Evolutionary conservation across 2,329 filamentous ascomycete genomes (phyloP), one percentile per base, ranked within the genome.

Genomic region (Alternaria sp.): DNA sequence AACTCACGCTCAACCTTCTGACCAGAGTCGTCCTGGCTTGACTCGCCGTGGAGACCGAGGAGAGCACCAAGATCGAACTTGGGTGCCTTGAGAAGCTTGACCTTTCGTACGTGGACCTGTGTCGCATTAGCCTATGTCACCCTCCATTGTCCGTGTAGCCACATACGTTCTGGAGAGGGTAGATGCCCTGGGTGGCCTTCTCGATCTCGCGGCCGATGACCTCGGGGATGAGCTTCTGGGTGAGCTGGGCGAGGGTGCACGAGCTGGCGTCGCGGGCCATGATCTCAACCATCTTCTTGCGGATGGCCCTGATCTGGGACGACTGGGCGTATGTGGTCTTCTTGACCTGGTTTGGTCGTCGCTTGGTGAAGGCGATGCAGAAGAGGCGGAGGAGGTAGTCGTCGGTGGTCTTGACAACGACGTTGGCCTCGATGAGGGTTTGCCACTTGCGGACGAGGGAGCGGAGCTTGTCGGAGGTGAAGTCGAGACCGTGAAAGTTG

Each of bases 401-500:
- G 81, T 99, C 95, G 81, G 95, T 98, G 77, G 95, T 98, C 91
- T 98, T 98, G 87, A 99, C 93, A 72, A 96, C 97, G 79, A 98
- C 89, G 83, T 99, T 99, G 86, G 95, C 95, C 89, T 99, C 95
- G 75, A 99, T 98, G 79, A 99, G 88, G 68, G 93, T 90, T 85
- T 99, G 95, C 95, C 95, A 99, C 87, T 99, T 99, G 86, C 95
- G 93, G 76, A 99, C 95, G 72, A 99, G 90, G 68, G 95, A 98
- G 80, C 95, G 92, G 77, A 99, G 90, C 89, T 99, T 99, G 89
- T 99, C 95, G 76, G 95, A 97, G 80, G 95, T 99, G 90, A 99
- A 98, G 86, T 99, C 95, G 81, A 99, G 89, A 76, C 95, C 95
- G 89, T 99, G 93, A 91, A 99, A 99, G 90, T 97, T 97, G 87